Conservation (phyloP, 441 rosid genomes). For the Eugenia klotzschiana region DNA sequence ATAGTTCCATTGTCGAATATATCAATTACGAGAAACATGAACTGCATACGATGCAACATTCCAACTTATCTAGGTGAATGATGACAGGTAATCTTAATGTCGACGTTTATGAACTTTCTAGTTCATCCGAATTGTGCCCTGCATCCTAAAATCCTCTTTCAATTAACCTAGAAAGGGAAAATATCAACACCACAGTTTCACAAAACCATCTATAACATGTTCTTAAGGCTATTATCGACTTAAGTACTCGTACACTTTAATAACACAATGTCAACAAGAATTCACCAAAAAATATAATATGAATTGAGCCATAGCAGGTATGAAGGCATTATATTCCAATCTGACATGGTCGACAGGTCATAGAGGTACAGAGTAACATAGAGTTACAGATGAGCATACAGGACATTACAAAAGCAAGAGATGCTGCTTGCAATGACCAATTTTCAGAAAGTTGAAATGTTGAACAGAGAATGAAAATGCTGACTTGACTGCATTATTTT, state of each 20-base stretch:
- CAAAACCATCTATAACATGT: not conserved
- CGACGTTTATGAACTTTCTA: not conserved
- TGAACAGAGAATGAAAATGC: not conserved
- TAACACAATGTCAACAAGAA: not conserved
- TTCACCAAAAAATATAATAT: not conserved
- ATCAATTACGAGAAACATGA: not conserved
- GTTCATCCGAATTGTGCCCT: not conserved
- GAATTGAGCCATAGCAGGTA: not conserved
- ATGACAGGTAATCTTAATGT: not conserved
- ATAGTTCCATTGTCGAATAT: not conserved
- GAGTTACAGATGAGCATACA: not conserved
- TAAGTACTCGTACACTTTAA: not conserved
- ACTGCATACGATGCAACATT: not conserved
- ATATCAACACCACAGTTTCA: not conserved
- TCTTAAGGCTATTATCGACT: not conserved
- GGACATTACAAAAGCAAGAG: not conserved
- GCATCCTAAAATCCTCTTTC: not conserved
- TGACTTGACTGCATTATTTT: not conserved
- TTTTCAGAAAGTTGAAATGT: not conserved
- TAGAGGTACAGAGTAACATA: not conserved
- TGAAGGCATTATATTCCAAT: not conserved
- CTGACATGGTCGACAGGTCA: not conserved
- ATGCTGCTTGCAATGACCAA: not conserved
- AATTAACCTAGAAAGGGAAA: not conserved
- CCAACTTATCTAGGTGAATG: not conserved